A percentile compares a stretch with the other conserved stretches of the same genome.
These are phyloP conservation scores for Fusarium sp. DNA, from an alignment of 2,329 filamentous ascomycete species.

Conservation along the genomic window DNA sequence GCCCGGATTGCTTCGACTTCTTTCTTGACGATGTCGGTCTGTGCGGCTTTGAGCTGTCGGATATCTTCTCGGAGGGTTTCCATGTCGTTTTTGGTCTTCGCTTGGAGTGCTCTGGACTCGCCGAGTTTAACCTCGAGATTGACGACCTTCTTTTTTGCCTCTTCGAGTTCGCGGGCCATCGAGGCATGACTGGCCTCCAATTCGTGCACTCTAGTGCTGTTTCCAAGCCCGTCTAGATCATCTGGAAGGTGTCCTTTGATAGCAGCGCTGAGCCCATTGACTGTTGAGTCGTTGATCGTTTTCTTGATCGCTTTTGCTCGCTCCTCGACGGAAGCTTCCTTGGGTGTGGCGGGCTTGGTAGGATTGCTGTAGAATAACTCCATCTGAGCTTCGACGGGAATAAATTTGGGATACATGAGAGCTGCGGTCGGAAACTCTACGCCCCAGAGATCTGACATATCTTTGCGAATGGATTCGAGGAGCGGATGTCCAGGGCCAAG, in stretches of 20 bases:
- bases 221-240: rapidly evolving
- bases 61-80: neutral
- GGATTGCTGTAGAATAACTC: rapidly evolving
- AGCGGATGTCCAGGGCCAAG: rapidly evolving
- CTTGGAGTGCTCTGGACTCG: neutral
- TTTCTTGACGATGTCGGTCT: rapidly evolving
- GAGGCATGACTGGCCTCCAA: rapidly evolving
- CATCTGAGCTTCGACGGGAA: neutral
- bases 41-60: rapidly evolving
- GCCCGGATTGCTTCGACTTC: rapidly evolving
- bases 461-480: rapidly evolving
- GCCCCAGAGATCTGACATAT: neutral
- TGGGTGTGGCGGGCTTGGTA: neutral
- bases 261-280: rapidly evolving
- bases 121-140: rapidly evolving
- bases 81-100: rapidly evolving
- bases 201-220: rapidly evolving
- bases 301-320: neutral
- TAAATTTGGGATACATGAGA: rapidly evolving
- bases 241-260: neutral
- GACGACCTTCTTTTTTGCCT: rapidly evolving
- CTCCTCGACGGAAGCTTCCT: rapidly evolving
- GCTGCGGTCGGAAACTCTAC: rapidly evolving
- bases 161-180: rapidly evolving
- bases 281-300: rapidly evolving